Percentiles rank a stretch among this genome's conserved stretches.
phyloP scores from a whole-genome alignment of 2,329 filamentous ascomycete species.

The Proliferodiscus dingleyae region DNA sequence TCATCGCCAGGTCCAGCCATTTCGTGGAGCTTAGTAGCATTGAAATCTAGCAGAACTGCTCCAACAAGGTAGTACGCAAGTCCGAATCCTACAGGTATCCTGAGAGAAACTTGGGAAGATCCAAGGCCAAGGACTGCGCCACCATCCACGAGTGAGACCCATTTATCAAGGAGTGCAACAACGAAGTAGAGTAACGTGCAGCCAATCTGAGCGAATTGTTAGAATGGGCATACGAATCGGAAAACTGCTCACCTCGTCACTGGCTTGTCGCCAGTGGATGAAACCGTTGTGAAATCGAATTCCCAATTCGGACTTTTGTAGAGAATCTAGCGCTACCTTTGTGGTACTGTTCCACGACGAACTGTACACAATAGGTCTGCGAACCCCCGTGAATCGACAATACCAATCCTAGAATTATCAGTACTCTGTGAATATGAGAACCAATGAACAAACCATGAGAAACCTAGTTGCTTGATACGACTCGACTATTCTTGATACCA shows the following conservation, averaged over 20 bases:
- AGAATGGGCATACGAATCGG: not conserved
- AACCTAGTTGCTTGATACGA: conserved; percentile 14
- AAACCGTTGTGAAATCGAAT: conserved; percentile 52
- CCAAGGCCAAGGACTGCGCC: conserved; percentile 37
- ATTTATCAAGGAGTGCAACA: conserved; percentile 50
- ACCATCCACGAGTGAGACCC: conserved; percentile 45
- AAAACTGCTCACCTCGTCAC: conserved; percentile 39
- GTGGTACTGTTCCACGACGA: conserved; percentile 54
- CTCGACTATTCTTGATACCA: conserved; percentile 40
- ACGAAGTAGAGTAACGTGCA: conserved; percentile 51
- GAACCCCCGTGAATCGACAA: conserved; percentile 43
- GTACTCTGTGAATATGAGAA: conserved; percentile 2
- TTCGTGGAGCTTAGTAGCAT: conserved; percentile 45
- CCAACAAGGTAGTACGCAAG: conserved; percentile 53
- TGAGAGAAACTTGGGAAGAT: conserved; percentile 32
- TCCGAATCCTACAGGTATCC: conserved; percentile 44
- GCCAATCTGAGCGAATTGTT: conserved; percentile 26
- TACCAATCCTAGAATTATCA: conserved; percentile 43
- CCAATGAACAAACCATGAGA: conserved; percentile 9
- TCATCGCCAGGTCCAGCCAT: conserved; percentile 38
- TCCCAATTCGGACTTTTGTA: conserved; percentile 49
- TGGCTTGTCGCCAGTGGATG: conserved; percentile 53
- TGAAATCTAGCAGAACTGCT: conserved; percentile 51
- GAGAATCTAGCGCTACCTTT: conserved; percentile 48
- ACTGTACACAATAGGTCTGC: conserved; percentile 47